Conservation (phyloP, 225 moss, liverwort and hornwort genomes). For the Pseudoscleropodium purum region DNA sequence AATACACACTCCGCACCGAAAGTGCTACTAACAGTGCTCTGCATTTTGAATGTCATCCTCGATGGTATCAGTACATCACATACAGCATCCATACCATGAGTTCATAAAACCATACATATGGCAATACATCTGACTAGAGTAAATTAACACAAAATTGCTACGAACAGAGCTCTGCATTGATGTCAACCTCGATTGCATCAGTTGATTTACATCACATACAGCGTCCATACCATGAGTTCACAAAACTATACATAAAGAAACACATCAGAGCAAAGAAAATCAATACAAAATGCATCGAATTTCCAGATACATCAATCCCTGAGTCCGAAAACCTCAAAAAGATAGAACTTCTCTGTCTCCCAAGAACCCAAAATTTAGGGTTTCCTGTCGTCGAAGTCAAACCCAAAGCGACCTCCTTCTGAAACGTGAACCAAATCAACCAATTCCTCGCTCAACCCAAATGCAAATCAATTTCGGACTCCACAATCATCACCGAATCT, state of each 20-base stretch:
- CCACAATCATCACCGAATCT: background rate
- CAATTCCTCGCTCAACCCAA: background rate
- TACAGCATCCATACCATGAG: background rate
- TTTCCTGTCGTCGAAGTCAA: background rate
- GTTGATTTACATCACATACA: background rate
- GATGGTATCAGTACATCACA: background rate
- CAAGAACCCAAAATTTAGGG: background rate
- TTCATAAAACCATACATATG: background rate
- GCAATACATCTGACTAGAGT: background rate
- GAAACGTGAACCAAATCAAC: background rate
- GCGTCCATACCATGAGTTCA: background rate
- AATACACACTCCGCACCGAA: background rate
- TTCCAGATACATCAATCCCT: background rate
- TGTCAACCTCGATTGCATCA: background rate
- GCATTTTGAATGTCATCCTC: background rate
- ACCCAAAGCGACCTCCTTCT: background rate
- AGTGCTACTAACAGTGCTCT: background rate
- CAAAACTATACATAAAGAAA: background rate
- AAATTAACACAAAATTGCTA: background rate
- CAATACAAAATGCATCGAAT: background rate
- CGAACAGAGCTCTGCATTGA: constrained; percentile 1
- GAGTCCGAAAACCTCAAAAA: background rate
- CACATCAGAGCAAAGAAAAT: background rate
- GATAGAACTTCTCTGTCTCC: background rate
- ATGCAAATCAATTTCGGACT: background rate